These are phyloP conservation scores for Salix koriyanagi DNA, from an alignment of 345 rosid species.

Conservation along the genomic window DNA sequence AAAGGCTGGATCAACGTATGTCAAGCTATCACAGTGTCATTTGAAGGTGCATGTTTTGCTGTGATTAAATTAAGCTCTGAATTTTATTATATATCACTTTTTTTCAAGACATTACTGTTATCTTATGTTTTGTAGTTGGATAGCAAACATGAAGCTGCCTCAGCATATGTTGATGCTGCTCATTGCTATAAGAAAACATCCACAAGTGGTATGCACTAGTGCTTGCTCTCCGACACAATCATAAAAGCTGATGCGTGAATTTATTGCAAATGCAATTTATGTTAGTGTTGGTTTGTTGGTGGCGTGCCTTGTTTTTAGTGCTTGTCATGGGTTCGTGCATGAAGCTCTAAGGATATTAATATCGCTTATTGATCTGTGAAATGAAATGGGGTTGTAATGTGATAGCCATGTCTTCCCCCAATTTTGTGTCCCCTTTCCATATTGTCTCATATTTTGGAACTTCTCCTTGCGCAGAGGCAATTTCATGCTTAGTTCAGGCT, in stretches of 20 bases:
- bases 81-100: background rate
- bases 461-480: conserved; percentile 60
- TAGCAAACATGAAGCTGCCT: conserved; percentile 86
- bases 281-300: background rate
- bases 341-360: background rate
- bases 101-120: background rate
- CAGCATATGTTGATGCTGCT: conserved; percentile 81
- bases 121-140: conserved; percentile 48
- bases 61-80: background rate
- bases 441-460: background rate
- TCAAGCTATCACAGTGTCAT: conserved; percentile 73
- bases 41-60: conserved; percentile 39
- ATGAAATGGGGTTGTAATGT: background rate
- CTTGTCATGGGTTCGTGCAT: background rate
- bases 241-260: background rate
- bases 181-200: conserved; percentile 82
- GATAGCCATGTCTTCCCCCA: background rate
- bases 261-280: background rate
- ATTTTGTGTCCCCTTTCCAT: background rate
- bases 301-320: background rate
- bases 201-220: conserved; percentile 46
- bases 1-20: conserved; percentile 64
- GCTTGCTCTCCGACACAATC: background rate
- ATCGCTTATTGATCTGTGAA: background rate
- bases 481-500: conserved; percentile 83